These are phyloP conservation scores for Ceratobasidium theobromae DNA, from an alignment of 1,284 basidiomycete genomes.

Conservation along the genomic window DNA sequence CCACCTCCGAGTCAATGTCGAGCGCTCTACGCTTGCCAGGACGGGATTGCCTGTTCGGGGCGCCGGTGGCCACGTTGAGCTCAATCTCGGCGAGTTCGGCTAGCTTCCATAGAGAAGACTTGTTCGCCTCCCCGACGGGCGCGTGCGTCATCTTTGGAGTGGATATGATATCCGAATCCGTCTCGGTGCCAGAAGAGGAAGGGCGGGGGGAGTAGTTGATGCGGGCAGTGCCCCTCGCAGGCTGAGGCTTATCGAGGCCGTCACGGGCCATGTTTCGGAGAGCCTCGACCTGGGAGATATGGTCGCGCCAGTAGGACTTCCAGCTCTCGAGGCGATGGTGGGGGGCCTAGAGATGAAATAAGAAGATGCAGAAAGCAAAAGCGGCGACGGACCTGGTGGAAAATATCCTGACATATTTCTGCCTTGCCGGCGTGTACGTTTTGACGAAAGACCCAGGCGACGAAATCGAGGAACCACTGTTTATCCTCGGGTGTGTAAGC, in stretches of 20 bases:
- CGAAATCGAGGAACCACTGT: constrained; percentile 23
- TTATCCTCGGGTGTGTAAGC: constrained; percentile 16
- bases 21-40: too few relatives aligned
- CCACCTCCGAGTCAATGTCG: too few relatives aligned
- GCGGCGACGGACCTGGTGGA: constrained; percentile 15
- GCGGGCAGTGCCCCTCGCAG: not conserved
- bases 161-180: too few relatives aligned
- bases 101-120: not conserved
- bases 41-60: too few relatives aligned
- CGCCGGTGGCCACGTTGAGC: too few relatives aligned
- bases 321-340: constrained; percentile 27
- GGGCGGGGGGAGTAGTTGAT: too few relatives aligned
- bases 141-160: not conserved
- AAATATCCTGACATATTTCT: constrained; percentile 30
- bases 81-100: not conserved
- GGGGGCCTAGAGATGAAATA: constrained; percentile 12
- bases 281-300: constrained; percentile 21
- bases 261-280: constrained; percentile 6
- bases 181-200: too few relatives aligned
- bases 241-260: not conserved
- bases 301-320: constrained; percentile 29
- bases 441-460: constrained; percentile 27
- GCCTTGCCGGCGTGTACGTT: constrained; percentile 27
- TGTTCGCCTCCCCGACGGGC: not conserved
- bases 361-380: not conserved